Evolutionary conservation across 2,329 filamentous ascomycete species (phyloP).

Genomic region (Epichloe baconii): DNA sequence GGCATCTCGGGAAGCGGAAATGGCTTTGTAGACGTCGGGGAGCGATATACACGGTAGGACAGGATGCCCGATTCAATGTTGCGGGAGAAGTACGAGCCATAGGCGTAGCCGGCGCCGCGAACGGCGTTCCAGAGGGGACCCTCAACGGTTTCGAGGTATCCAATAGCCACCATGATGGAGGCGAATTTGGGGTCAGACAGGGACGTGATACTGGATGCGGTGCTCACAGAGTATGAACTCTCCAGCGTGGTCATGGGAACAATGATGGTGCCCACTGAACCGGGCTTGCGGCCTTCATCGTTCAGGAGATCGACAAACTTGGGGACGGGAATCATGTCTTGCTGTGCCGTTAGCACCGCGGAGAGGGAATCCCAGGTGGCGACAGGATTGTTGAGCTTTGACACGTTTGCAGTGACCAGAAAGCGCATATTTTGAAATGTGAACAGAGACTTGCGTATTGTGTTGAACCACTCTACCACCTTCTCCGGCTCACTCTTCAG

Average conservation of each 20-base stretch:
- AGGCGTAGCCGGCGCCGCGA: constrained; percentile 84
- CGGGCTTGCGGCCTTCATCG: constrained; percentile 59
- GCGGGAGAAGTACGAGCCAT: constrained; percentile 69
- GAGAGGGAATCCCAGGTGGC: constrained; percentile 57
- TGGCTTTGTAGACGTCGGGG: constrained; percentile 78
- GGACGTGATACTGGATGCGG: constrained; percentile 58
- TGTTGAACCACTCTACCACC: constrained; percentile 66
- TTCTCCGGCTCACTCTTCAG: constrained; percentile 62
- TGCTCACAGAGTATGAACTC: constrained; percentile 75
- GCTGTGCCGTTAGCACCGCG: constrained; percentile 22
- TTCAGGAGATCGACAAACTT: constrained; percentile 60
- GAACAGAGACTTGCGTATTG: constrained; percentile 63
- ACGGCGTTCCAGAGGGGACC: constrained; percentile 90
- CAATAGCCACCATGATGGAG: constrained; percentile 72
- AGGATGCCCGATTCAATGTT: constrained; percentile 69
- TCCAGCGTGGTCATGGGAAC: constrained; percentile 88
- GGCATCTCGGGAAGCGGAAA: constrained; percentile 60
- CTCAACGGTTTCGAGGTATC: constrained; percentile 87
- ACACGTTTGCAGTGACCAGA: constrained; percentile 70
- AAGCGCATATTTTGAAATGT: constrained; percentile 75
- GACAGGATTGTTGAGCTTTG: constrained; percentile 60
- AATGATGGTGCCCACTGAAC: constrained; percentile 60
- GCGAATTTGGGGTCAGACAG: constrained; percentile 69
- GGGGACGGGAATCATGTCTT: constrained; percentile 54
- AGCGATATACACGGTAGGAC: constrained; percentile 78